A percentile compares a stretch with the other conserved stretches of the same genome.
Evolutionary conservation across 345 rosid genomes (phyloP).

Genomic region (Salix suchowensis): DNA sequence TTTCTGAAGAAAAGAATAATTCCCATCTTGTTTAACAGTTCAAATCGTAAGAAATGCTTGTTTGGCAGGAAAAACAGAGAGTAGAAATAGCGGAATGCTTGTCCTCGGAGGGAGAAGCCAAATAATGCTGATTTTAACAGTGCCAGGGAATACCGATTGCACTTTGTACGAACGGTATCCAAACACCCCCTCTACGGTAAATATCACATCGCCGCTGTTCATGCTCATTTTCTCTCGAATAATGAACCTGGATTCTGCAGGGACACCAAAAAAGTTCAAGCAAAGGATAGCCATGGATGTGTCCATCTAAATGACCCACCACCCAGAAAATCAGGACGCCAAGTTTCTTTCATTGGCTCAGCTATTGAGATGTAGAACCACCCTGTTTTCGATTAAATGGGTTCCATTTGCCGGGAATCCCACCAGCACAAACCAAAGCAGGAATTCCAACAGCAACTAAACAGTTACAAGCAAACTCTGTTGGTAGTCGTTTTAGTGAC

Average conservation of each 20-base stretch:
- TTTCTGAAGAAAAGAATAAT: background rate
- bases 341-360: conserved; percentile 3
- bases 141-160: no score
- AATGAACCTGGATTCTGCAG: background rate
- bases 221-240: background rate
- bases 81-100: background rate
- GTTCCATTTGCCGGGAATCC: conserved; percentile 34
- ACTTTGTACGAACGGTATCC: no score
- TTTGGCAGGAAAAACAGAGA: background rate
- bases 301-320: conserved; percentile 34
- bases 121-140: no score
- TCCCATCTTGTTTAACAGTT: background rate
- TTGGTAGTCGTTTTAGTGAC: conserved; percentile 16
- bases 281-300: conserved; percentile 22
- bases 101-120: background rate
- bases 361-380: conserved; percentile 21
- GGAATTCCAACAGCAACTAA: conserved; percentile 18
- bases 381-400: conserved; percentile 17
- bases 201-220: no score
- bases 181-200: no score
- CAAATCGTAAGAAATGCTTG: background rate
- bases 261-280: background rate
- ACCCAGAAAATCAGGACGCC: conserved; percentile 31
- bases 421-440: conserved; percentile 25
- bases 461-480: conserved; percentile 16